Evolutionary conservation across 164 flowering plant species (phyloP).

Genomic region (Annona squamosa): DNA sequence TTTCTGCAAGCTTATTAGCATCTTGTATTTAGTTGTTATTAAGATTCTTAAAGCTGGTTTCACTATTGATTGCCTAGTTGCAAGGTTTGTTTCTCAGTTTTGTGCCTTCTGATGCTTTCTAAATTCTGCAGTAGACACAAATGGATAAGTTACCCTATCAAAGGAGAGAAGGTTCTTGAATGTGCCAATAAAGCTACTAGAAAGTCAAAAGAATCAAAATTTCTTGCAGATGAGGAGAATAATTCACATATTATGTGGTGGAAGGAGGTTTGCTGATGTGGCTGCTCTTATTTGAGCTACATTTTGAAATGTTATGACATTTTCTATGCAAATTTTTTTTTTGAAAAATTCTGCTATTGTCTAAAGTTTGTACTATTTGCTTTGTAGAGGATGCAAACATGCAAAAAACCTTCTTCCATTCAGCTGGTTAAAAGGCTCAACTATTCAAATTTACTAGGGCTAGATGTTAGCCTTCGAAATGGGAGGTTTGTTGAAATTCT

Average conservation of each 20-base stretch:
- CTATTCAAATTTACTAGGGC: conserved; percentile 72
- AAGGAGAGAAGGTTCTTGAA: conserved; percentile 28
- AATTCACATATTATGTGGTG: conserved; percentile 77
- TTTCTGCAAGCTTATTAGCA: too few relatives aligned
- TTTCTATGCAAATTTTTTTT: neutral
- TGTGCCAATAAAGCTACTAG: conserved; percentile 31
- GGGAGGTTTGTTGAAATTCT: conserved; percentile 50
- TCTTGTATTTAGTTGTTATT: too few relatives aligned
- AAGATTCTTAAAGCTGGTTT: too few relatives aligned
- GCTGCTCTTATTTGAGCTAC: neutral
- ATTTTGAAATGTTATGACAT: neutral
- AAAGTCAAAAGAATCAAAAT: conserved; percentile 35
- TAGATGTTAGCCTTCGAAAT: conserved; percentile 66
- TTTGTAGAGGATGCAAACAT: conserved; percentile 65
- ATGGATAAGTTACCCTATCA: conserved; percentile 22
- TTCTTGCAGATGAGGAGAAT: conserved; percentile 43
- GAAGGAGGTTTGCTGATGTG: conserved; percentile 60
- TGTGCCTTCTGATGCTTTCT: neutral
- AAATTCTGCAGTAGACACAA: neutral
- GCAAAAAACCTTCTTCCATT: conserved; percentile 68
- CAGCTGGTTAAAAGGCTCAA: conserved; percentile 63
- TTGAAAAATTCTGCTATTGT: neutral
- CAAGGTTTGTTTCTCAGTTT: neutral
- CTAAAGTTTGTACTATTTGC: neutral
- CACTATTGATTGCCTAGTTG: neutral